phyloP scores from a whole-genome alignment of 2,329 filamentous ascomycete genomes.

The Lecanosticta acicola region DNA sequence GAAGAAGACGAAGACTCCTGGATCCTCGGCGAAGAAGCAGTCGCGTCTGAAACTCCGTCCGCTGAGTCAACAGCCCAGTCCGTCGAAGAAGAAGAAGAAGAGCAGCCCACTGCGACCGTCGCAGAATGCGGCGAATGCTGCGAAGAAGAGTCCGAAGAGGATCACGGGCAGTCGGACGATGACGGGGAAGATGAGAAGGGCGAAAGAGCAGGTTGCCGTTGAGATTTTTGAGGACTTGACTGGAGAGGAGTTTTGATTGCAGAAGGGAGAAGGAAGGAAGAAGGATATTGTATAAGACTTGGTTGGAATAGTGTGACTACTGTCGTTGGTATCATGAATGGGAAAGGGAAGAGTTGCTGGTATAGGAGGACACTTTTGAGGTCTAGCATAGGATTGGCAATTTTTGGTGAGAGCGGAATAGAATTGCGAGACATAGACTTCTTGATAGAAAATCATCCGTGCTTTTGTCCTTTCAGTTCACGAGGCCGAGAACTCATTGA shows the following conservation, averaged over 20 bases:
- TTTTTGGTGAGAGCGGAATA: too few species aligned
- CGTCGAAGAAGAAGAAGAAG: too few species aligned
- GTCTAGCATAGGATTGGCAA: too few species aligned
- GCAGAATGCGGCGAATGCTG: slow-evolving; percentile 7
- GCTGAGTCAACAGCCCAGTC: slow-evolving; percentile 5
- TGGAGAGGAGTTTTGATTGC: not conserved
- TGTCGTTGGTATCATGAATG: too few species aligned
- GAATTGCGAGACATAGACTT: too few species aligned
- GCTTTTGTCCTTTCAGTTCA: too few species aligned
- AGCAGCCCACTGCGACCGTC: not conserved
- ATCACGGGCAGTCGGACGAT: slow-evolving; percentile 7
- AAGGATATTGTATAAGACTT: too few species aligned
- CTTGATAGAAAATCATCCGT: too few species aligned
- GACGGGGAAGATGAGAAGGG: slow-evolving; percentile 13
- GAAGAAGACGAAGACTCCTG: slow-evolving; percentile 4
- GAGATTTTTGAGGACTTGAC: slow-evolving; percentile 18
- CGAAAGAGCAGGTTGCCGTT: slow-evolving; percentile 24
- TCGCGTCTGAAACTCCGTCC: slow-evolving; percentile 9
- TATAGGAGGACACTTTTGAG: too few species aligned
- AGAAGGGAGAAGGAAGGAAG: not conserved
- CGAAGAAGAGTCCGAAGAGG: slow-evolving; percentile 9
- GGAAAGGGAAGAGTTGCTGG: too few species aligned
- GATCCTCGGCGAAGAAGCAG: slow-evolving; percentile 5
- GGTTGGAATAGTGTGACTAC: too few species aligned
- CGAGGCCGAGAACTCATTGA: too few species aligned